A percentile compares a stretch with the other conserved stretches of the same genome.
Conservation (phyloP, 2,329 filamentous ascomycete genomes). For the Colletotrichum camelliae region DNA sequence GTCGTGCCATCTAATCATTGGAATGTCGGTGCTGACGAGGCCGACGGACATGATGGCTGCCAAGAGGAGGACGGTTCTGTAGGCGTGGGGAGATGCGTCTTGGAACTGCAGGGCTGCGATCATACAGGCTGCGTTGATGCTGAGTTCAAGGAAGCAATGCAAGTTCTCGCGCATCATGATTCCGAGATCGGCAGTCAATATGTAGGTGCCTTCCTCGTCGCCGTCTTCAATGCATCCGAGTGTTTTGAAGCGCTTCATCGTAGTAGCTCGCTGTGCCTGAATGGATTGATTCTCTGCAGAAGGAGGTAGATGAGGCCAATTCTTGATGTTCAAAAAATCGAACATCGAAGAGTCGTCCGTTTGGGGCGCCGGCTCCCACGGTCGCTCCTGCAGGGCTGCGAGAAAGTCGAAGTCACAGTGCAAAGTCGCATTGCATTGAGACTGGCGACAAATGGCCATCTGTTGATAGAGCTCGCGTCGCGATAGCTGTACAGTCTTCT, state of each 20-base stretch:
- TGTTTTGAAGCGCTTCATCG: background rate
- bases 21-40: background rate
- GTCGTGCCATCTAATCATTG: background rate
- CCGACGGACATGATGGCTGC: background rate
- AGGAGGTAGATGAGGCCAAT: background rate
- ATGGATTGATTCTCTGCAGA: background rate
- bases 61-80: background rate
- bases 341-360: background rate
- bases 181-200: background rate
- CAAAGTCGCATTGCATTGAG: background rate
- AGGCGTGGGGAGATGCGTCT: background rate
- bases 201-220: background rate
- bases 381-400: background rate
- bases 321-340: background rate
- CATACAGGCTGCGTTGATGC: background rate
- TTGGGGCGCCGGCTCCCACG: background rate
- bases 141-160: background rate
- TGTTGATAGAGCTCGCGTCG: background rate
- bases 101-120: background rate
- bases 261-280: background rate
- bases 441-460: background rate
- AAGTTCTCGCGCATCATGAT: background rate
- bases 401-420: background rate
- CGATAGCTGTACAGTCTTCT: background rate
- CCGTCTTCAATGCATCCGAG: background rate